A percentile compares a stretch with the other conserved stretches of the same genome.
Evolutionary conservation across 768 basidiomycete species (phyloP).

Genomic region (Neoboletus magnificus): DNA sequence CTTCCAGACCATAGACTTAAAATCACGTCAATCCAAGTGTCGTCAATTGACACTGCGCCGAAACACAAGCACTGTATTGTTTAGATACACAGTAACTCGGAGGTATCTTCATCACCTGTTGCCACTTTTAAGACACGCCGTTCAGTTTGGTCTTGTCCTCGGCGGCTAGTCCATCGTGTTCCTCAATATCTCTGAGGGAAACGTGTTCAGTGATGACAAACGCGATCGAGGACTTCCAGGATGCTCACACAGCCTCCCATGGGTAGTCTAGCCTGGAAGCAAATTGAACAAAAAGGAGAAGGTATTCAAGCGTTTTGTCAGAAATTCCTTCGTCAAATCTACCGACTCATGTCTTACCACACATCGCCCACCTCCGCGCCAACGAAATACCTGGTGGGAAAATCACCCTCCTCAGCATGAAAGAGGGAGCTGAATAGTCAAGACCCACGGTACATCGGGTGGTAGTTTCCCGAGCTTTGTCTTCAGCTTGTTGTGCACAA

Average conservation of each 20-base stretch:
- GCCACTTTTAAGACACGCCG: not conserved
- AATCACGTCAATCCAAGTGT: too few relatives aligned
- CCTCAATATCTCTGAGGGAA: conserved; percentile 62
- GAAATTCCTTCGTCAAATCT: conserved; percentile 1
- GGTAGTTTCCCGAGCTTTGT: conserved; percentile 77
- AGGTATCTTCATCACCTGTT: not conserved
- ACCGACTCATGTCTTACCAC: conserved; percentile 49
- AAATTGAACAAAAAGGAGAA: conserved; percentile 5
- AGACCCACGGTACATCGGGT: conserved; percentile 54
- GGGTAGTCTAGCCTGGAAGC: conserved; percentile 73
- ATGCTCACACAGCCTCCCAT: conserved; percentile 71
- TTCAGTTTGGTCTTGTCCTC: conserved; percentile 33
- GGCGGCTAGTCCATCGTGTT: conserved; percentile 63
- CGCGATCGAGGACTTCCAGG: not conserved
- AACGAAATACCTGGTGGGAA: conserved; percentile 61
- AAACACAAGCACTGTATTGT: conserved; percentile 1
- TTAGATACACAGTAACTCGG: not conserved
- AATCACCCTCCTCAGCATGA: not conserved
- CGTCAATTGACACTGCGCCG: not conserved
- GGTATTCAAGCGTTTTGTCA: conserved; percentile 7
- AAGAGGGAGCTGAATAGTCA: not conserved
- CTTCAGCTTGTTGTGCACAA: conserved; percentile 93
- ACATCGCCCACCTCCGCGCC: conserved; percentile 72
- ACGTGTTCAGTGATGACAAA: not conserved
- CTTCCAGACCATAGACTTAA: too few relatives aligned